These are phyloP conservation scores for Rubia yunnanensis DNA, from an alignment of 257 asterid genomes.

Conservation along the genomic window DNA sequence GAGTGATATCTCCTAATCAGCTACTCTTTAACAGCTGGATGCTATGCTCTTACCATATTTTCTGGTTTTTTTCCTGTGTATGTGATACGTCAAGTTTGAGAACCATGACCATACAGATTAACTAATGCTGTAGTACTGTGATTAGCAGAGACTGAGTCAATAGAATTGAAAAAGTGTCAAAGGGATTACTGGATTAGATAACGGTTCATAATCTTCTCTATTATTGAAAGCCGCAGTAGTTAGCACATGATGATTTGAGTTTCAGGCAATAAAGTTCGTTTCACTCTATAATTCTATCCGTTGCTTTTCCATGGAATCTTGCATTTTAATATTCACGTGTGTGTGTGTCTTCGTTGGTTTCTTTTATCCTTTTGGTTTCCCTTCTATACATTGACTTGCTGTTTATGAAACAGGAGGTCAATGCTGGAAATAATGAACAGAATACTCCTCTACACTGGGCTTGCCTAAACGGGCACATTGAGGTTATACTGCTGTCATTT, in stretches of 20 bases:
- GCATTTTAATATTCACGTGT: not conserved
- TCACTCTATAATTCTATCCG: not conserved
- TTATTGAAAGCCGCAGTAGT: not conserved
- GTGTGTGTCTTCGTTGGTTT: not conserved
- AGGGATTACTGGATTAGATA: not conserved
- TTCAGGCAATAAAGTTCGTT: not conserved
- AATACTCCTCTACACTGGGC: constrained; percentile 99
- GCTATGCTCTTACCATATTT: not conserved
- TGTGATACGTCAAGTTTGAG: not conserved
- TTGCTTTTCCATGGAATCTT: not conserved
- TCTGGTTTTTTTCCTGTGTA: not conserved
- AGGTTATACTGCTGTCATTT: constrained; percentile 33
- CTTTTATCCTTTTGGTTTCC: not conserved
- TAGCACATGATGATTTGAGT: not conserved
- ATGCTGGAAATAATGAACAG: constrained; percentile 63
- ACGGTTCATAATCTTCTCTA: not conserved
- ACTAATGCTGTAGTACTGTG: not conserved
- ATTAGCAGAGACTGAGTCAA: too few relatives aligned
- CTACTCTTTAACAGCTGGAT: not conserved
- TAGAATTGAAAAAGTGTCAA: not conserved
- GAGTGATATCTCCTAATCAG: not conserved
- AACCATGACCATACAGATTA: not conserved
- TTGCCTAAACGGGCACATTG: constrained; percentile 77
- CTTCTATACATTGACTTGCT: constrained; percentile 8
- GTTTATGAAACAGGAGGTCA: constrained; percentile 55